A percentile compares a stretch with the other conserved stretches of the same genome.
Evolutionary conservation across 2,329 filamentous ascomycete species (phyloP).

Genomic region (Paradendryphiella salina): DNA sequence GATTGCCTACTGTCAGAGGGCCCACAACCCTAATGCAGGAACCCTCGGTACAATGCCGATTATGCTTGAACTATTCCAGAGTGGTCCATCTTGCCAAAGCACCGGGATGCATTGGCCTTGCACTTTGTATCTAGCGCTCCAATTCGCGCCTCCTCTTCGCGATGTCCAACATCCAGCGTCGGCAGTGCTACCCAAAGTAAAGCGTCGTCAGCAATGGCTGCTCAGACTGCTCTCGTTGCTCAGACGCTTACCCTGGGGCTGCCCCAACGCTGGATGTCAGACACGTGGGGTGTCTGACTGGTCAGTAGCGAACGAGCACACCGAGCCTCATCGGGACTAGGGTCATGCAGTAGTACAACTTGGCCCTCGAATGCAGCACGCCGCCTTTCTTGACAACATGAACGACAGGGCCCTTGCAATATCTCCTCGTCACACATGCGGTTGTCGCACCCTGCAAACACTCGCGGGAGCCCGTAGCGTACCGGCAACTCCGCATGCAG

Average conservation of each 20-base stretch:
- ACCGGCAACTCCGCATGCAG: constrained; percentile 26
- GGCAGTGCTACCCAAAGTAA: background rate
- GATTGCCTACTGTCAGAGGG: background rate
- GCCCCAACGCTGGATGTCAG: constrained; percentile 8
- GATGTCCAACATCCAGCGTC: background rate
- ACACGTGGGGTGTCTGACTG: constrained; percentile 22
- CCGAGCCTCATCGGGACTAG: constrained; percentile 25
- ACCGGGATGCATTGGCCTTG: too few species aligned
- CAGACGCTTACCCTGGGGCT: constrained; percentile 12
- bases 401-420: constrained; percentile 23
- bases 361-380: constrained; percentile 23
- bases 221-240: constrained; percentile 9
- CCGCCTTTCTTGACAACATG: constrained; percentile 22
- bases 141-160: background rate
- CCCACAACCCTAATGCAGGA: constrained; percentile 11
- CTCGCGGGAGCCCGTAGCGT: constrained; percentile 22
- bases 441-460: constrained; percentile 22
- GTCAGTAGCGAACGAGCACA: constrained; percentile 17
- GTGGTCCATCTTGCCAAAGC: background rate
- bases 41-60: constrained; percentile 3
- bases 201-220: background rate
- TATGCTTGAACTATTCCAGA: background rate
- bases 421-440: constrained; percentile 29
- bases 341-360: constrained; percentile 25
- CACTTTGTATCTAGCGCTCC: background rate